These are phyloP conservation scores for Psilocybe cyanescens DNA, from an alignment of 768 basidiomycete species.

Conservation along the genomic window DNA sequence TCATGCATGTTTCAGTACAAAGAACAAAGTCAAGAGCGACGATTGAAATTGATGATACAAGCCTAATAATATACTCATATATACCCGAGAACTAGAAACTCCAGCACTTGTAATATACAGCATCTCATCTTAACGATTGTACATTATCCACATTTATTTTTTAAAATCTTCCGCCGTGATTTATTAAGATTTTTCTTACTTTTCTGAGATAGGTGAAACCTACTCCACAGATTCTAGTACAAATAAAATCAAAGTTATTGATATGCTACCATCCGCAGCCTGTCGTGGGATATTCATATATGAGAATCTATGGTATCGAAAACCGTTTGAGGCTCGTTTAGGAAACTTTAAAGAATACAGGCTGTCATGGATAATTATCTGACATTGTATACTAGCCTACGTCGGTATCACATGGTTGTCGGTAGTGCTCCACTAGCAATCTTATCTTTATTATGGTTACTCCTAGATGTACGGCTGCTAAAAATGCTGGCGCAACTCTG, in stretches of 20 bases:
- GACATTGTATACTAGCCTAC: neutral
- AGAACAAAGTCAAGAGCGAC: neutral
- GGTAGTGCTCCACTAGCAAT: neutral
- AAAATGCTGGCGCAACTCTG: too few relatives aligned
- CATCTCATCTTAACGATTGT: neutral
- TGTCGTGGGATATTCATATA: too few relatives aligned
- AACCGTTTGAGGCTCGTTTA: neutral
- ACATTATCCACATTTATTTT: too few relatives aligned
- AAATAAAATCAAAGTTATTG: too few relatives aligned
- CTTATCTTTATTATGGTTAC: neutral
- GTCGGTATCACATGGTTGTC: neutral
- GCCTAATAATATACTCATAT: neutral
- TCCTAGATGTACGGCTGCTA: neutral
- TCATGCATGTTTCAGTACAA: neutral
- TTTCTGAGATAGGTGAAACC: too few relatives aligned
- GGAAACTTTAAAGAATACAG: neutral
- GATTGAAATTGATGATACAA: neutral
- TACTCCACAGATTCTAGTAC: too few relatives aligned
- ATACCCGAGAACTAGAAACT: neutral
- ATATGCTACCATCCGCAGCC: too few relatives aligned
- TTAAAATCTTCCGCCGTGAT: too few relatives aligned
- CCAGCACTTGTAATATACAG: neutral
- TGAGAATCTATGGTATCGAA: neutral
- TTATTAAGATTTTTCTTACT: too few relatives aligned
- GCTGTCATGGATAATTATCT: neutral